A percentile compares a stretch with the other conserved stretches of the same genome.
These are phyloP conservation scores for Cinchona pubescens DNA, from an alignment of 257 asterid species.

Conservation along the genomic window DNA sequence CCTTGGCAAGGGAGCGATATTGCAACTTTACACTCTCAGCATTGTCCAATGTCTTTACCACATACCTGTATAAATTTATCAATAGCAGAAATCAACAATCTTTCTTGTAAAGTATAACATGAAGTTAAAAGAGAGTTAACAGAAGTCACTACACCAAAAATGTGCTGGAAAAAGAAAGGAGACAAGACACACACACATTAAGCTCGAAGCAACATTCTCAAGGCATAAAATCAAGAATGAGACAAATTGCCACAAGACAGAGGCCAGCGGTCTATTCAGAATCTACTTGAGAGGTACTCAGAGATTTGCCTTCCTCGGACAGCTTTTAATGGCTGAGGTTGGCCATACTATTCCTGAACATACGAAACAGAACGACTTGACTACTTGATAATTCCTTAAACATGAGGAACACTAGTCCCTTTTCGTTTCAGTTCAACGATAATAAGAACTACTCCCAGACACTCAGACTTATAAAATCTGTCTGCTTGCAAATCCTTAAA, in stretches of 20 bases:
- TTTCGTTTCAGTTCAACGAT: too few species aligned
- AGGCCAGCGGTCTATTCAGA: background rate
- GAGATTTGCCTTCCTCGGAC: background rate
- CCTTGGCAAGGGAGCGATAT: slow-evolving; percentile 83
- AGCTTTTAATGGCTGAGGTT: too few species aligned
- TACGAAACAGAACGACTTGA: too few species aligned
- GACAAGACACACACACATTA: background rate
- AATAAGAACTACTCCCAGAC: too few species aligned
- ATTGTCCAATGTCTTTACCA: slow-evolving; percentile 93
- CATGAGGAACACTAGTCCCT: background rate
- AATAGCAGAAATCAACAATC: background rate
- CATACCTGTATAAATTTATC: slow-evolving; percentile 58
- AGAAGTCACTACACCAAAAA: background rate
- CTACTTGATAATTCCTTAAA: background rate
- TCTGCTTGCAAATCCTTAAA: background rate
- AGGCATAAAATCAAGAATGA: background rate
- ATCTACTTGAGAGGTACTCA: background rate
- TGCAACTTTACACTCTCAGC: slow-evolving; percentile 98
- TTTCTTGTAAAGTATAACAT: background rate
- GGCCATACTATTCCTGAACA: too few species aligned
- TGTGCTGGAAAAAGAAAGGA: background rate
- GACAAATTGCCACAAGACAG: background rate
- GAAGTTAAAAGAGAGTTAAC: background rate
- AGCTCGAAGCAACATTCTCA: too few species aligned
- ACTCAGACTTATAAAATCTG: background rate